These are phyloP conservation scores for Trichaptum fuscoviolaceum DNA, from an alignment of 768 basidiomycete genomes.

Conservation along the genomic window DNA sequence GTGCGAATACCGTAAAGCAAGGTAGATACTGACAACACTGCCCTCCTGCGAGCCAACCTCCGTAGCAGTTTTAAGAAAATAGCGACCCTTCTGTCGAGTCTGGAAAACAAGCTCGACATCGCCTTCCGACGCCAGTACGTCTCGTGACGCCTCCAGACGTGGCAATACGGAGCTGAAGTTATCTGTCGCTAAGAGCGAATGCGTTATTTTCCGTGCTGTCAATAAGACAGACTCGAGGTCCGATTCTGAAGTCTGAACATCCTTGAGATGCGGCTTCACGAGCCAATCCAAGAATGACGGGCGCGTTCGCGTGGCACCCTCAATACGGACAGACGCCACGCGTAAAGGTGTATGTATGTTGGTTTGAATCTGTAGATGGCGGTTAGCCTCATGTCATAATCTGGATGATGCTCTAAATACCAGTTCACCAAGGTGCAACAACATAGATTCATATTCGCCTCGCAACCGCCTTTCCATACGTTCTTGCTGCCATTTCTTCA, in stretches of 20 bases:
- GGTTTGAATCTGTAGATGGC: conserved; percentile 46
- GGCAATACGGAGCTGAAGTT: conserved; percentile 69
- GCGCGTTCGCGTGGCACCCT: conserved; percentile 71
- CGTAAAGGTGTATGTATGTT: conserved; percentile 63
- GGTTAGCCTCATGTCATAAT: neutral
- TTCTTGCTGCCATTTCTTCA: conserved; percentile 69
- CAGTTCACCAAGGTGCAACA: conserved; percentile 56
- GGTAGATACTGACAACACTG: conserved; percentile 62
- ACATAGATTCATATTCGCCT: conserved; percentile 75
- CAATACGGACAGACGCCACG: conserved; percentile 74
- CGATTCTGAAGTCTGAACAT: conserved; percentile 13
- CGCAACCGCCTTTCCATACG: conserved; percentile 60
- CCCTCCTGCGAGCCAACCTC: conserved; percentile 94
- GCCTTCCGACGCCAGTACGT: conserved; percentile 44
- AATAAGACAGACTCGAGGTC: conserved; percentile 65
- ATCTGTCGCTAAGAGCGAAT: conserved; percentile 64
- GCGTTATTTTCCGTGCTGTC: conserved; percentile 61
- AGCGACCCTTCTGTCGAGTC: conserved; percentile 69
- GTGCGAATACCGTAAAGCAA: neutral
- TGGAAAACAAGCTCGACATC: conserved; percentile 81
- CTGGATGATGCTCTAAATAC: conserved; percentile 29
- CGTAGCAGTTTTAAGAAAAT: conserved; percentile 77
- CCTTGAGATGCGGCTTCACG: conserved; percentile 58
- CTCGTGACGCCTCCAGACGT: conserved; percentile 51
- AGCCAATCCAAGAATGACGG: conserved; percentile 77